phyloP scores from a whole-genome alignment of 2,329 filamentous ascomycete genomes.

The Diplodia seriata region DNA sequence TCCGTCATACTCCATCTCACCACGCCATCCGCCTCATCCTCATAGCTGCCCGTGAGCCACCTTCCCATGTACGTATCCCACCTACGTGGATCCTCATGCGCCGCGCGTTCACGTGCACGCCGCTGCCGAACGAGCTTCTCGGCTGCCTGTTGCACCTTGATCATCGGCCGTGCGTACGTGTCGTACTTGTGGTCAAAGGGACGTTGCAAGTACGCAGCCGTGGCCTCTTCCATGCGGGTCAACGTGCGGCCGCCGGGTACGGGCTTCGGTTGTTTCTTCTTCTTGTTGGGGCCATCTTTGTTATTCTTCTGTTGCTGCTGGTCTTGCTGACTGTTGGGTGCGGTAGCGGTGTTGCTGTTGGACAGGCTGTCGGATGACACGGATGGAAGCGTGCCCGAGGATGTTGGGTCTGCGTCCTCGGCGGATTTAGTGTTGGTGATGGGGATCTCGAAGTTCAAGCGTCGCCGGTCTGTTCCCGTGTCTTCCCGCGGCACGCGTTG shows the following conservation, averaged over 20 bases:
- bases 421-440: not conserved
- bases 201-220: conserved; percentile 50
- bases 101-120: conserved; percentile 51
- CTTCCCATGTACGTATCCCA: conserved; percentile 51
- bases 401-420: not conserved
- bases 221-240: conserved; percentile 54
- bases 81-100: conserved; percentile 42
- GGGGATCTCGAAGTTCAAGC: not conserved
- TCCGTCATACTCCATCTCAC: conserved; percentile 1
- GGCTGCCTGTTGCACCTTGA: conserved; percentile 55
- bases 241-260: conserved; percentile 54
- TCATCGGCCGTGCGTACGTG: conserved; percentile 54
- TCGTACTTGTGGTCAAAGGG: conserved; percentile 48
- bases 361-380: not conserved
- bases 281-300: not conserved
- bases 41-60: conserved; percentile 46
- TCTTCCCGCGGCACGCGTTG: not conserved
- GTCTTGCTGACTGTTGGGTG: not conserved
- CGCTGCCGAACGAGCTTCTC: conserved; percentile 57
- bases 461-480: not conserved
- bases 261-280: not conserved
- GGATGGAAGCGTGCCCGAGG: not conserved
- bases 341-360: not conserved
- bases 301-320: conserved; percentile 3
- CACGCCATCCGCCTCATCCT: conserved; percentile 37